Base-by-base conservation (phyloP, 768 basidiomycete genomes). In the Hericium coralloides region DNA sequence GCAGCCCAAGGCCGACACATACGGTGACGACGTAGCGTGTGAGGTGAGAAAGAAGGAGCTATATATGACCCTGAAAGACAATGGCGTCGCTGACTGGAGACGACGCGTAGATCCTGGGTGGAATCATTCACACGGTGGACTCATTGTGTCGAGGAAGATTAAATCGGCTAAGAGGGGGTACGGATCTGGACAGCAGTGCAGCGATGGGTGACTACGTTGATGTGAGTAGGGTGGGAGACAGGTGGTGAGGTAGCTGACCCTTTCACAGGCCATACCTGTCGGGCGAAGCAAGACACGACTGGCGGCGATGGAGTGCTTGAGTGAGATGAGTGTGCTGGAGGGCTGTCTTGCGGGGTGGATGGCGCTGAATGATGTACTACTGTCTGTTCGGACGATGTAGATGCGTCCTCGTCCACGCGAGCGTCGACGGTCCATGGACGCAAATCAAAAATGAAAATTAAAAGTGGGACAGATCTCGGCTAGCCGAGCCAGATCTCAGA, bases 251-350 rank as follows among this genome's bases (percentile, higher is more conserved):
- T 31, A 31, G 12, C 12, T 45, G 43, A 41, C 49, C 52, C 18
- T n/a, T 58, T 62, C 58, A 58, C 54, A 60, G 61, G 38, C 52
- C 22, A 43, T 60, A 39, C 41, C 50, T 38, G 38, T 38, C 5
- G 20, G 23, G 1, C 36, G 58, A 43, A 54, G 53, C 41, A 55
- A 54, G 55, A 63, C 60, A 22, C 52, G 50, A 18, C 20, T 49
- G 49, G 62, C 60, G 6, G 60, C 50, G 52, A 57, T 54, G 62
- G 52, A 55, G 31, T 57, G 57, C 10, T 12, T 63, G 60, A 57
- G 26, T n/a, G 62, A 63, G 47, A 60, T 61, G 55, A 53, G 45
- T 17, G 45, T 61, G 50, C 41, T 57, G 36, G 62, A 63, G 41
- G 57, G 60, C 60, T 58, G 57, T 54, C 52, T 49, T n/a, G 57